Conservation (phyloP, 1,139 yeast genomes). For the Taiozyma sp. region DNA sequence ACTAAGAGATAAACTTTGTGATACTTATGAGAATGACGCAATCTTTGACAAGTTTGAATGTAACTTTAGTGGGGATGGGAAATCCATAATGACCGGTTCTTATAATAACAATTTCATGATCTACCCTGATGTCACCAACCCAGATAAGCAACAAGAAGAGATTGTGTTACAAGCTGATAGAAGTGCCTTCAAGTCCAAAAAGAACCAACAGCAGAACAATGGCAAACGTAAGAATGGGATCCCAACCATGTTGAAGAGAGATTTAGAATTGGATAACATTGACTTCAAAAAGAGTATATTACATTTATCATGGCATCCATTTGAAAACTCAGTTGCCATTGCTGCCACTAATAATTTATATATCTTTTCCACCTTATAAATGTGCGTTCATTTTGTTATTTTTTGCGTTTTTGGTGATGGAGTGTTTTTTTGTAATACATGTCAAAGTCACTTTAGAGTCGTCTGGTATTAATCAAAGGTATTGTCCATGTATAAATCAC, state of each 20-base stretch:
- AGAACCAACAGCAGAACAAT: constrained; percentile 28
- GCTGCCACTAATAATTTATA: constrained; percentile 96
- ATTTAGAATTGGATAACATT: constrained; percentile 68
- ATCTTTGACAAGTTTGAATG: constrained; percentile 98
- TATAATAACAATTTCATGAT: constrained; percentile 97
- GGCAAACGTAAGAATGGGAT: constrained; percentile 23
- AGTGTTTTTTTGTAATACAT: not conserved
- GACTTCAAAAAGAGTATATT: constrained; percentile 93
- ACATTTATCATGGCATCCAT: constrained; percentile 98
- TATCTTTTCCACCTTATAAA: constrained; percentile 40
- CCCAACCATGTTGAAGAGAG: constrained; percentile 34
- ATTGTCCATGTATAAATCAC: not conserved
- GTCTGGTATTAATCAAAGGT: not conserved
- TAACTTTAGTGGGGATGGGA: constrained; percentile 89
- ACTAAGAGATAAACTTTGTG: constrained; percentile 88
- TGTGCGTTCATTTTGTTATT: not conserved
- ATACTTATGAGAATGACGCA: constrained; percentile 97
- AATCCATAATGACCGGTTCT: constrained; percentile 93
- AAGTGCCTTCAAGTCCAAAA: constrained; percentile 86
- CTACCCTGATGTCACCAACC: constrained; percentile 70
- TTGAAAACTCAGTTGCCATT: constrained; percentile 92
- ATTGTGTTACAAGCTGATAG: constrained; percentile 95
- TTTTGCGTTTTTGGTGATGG: not conserved
- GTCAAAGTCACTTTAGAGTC: not conserved
- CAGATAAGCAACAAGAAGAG: constrained; percentile 44